Evolutionary conservation across 2,329 filamentous ascomycete genomes (phyloP).

Genomic region (Fusarium setosum): DNA sequence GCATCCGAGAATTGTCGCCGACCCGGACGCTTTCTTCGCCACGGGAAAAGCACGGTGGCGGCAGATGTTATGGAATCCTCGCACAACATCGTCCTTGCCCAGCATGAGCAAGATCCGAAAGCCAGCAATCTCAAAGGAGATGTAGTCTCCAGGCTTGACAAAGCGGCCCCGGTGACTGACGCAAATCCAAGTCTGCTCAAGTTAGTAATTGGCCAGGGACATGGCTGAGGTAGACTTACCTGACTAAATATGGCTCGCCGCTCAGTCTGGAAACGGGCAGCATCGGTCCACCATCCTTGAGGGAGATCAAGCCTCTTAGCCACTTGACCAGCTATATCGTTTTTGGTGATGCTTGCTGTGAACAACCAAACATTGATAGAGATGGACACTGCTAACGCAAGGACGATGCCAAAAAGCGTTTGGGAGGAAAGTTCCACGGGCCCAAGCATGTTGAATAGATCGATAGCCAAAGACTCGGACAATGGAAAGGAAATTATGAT

Average conservation of each 20-base stretch:
- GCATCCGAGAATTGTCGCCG: constrained; percentile 53
- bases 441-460: no score
- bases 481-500: no score
- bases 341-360: no score
- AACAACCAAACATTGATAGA: no score
- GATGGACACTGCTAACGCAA: no score
- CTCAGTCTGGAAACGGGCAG: background rate
- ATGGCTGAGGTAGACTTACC: background rate
- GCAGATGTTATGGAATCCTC: constrained; percentile 57
- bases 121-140: constrained; percentile 48
- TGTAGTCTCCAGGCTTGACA: constrained; percentile 49
- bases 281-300: background rate
- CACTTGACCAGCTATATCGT: background rate
- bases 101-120: constrained; percentile 53
- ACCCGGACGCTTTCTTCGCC: constrained; percentile 50
- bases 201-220: background rate
- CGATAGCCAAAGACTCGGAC: no score
- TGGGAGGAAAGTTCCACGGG: no score
- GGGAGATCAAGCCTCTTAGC: background rate
- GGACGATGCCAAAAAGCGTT: no score
- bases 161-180: constrained; percentile 50
- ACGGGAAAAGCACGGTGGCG: constrained; percentile 57
- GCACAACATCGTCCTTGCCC: constrained; percentile 38
- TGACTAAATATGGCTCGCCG: background rate
- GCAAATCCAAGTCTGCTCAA: constrained; percentile 51